Base-by-base conservation (phyloP, 208 protist genomes). In the Crithidia thermophila region DNA sequence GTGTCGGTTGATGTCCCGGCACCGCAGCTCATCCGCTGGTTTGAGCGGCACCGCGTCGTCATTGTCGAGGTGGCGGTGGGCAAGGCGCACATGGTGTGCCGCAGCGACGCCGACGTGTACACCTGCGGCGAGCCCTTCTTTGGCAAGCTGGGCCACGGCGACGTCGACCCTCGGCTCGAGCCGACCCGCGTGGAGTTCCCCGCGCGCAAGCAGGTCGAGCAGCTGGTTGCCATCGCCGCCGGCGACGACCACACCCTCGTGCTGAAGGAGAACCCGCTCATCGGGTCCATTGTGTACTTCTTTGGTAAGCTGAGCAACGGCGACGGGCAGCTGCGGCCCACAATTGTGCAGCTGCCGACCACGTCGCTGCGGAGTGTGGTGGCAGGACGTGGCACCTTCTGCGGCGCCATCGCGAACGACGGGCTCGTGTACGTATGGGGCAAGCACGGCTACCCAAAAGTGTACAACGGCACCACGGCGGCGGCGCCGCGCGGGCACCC, bases 191-290 rank as follows among this genome's bases (percentile, higher is more conserved):
- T 94, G 21, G 46, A 73, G 45, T 90, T 94, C 50, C 84, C 86
- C 14, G 56, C 70, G 37, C 84, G 83, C 10, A 84, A 81, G 42
- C 73, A 87, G 37, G 45, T 71, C 6, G 89, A 93, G 74, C 46
- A 63, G 33, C 31, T 90, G 0, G 66, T 81, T 33, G 50, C 55
- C 46, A 77, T 95, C 39, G 86, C 89, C 10, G 85, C 85, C 23
- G 86, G 89, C 11, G 87, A 93, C 59, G 87, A 95, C 56, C 75
- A 89, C 73, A 88, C 89, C 18, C 45, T 95, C 45, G 82, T 93
- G 25, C 73, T 95, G 27, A 84, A 83, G 57, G 63, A 85, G 27
- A 90, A 82, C 53, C 49, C 72, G 1, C 69, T 77, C 6, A 77
- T 89, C 9, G 86, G 84, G 23, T 79, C 87, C 18, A 65, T 90